Evolutionary conservation across 1,284 basidiomycete species (phyloP), one percentile per base, ranked within the genome.

Genomic region (Vanrija humicola): DNA sequence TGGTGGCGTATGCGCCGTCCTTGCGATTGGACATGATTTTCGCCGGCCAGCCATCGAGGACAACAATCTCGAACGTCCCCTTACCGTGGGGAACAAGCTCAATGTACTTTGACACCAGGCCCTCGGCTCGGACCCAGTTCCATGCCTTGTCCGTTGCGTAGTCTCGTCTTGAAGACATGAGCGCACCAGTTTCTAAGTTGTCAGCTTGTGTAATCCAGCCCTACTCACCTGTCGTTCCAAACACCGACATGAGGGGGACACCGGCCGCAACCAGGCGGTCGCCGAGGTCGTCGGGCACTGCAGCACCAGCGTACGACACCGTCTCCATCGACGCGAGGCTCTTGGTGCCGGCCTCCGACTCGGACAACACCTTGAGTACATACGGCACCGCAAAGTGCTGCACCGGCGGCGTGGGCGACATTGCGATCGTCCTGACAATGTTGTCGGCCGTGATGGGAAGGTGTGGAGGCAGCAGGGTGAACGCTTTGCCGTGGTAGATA

Each of bases 1-100:
- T 83, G 9, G 82, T 84, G 2, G 82, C 82, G 62, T 83, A 86
- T 7, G 81, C 81, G 0, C 81, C 81, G 56, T 86, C 83, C 0
- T 80, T 78, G 34, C 81, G 76, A 66, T 85, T 85, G 29, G 77
- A 78, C 68, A 80, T 72, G 54, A 78, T 81, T 69, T 83, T 83
- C 1, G 79, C 78, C 8, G 79, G 81, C 79, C 83, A 86, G 1
- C 82, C 83, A 46, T 82, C 79, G 46, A 78, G 73, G 47, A 84
- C 78, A 38, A 82, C 78, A 5, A 83, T 73, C 64, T 86, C 84
- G 60, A 77, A 83, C 0, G 79, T 79, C 40, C 75, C 76, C 14
- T 73, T 72, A 0, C 79, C 81, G 40, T 73, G 75, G 12, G 78
- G 74, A 50, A 80, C 80, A 54, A 83, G 78, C 39, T 74, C 72